Evolutionary conservation across 1,284 basidiomycete species (phyloP).

Genomic region (Malassezia globosa): DNA sequence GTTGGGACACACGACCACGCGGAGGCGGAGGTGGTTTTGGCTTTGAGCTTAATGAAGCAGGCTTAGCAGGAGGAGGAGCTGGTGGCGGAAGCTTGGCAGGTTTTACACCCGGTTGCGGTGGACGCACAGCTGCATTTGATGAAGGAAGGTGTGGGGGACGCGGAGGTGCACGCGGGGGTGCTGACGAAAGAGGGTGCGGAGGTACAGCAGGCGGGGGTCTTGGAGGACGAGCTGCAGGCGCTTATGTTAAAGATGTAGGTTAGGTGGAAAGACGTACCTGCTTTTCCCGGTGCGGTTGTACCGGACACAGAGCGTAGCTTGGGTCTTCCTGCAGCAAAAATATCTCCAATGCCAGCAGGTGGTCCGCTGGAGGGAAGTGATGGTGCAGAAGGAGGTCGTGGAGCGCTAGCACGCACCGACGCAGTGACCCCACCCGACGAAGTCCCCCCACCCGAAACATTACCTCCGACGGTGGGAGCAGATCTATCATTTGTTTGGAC

Average conservation of each 20-base stretch:
- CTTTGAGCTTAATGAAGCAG: constrained; percentile 5
- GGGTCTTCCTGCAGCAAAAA: constrained; percentile 83
- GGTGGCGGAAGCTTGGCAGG: constrained; percentile 8
- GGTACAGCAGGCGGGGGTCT: constrained; percentile 4
- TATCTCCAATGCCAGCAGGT: constrained; percentile 58
- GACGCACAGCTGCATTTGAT: not conserved
- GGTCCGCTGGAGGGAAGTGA: constrained; percentile 15
- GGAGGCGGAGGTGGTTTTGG: constrained; percentile 5
- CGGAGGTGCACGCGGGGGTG: constrained; percentile 4
- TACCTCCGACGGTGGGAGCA: constrained; percentile 19
- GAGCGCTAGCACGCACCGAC: constrained; percentile 12
- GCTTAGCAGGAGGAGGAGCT: constrained; percentile 14
- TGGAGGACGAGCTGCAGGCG: constrained; percentile 6
- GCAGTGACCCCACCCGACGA: constrained; percentile 6
- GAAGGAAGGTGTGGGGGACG: constrained; percentile 7
- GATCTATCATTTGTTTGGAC: constrained; percentile 26
- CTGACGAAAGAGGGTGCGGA: not conserved
- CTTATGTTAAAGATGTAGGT: not conserved
- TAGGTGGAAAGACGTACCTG: not conserved
- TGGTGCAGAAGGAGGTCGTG: constrained; percentile 11
- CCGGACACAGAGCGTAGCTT: constrained; percentile 56
- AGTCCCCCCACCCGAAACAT: constrained; percentile 2
- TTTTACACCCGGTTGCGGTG: not conserved
- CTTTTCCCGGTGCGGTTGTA: not conserved
- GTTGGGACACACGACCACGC: not conserved